Evolutionary conservation across 2,329 filamentous ascomycete genomes (phyloP).

Genomic region (Lojkania enalia): DNA sequence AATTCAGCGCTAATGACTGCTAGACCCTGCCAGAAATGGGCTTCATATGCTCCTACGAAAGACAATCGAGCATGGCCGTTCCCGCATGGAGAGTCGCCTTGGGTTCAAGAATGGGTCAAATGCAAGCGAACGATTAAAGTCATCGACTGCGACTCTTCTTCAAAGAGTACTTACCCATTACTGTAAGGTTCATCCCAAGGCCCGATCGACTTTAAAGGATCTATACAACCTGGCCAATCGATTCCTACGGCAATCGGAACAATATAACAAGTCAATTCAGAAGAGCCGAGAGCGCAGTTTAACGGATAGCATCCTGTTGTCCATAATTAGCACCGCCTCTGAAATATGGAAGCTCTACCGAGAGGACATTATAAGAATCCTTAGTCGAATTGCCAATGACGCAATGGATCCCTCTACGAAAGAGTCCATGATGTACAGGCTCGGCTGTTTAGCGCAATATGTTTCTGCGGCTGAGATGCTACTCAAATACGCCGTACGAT

Average conservation of each 20-base stretch:
- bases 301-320: neutral
- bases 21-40: too few relatives aligned
- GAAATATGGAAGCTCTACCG: slow-evolving; percentile 6
- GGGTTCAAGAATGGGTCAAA: neutral
- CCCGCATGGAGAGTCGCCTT: slow-evolving; percentile 5
- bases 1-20: too few relatives aligned
- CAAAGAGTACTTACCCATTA: slow-evolving; percentile 1
- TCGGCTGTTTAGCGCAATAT: slow-evolving; percentile 12
- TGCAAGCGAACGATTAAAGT: neutral
- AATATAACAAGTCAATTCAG: neutral
- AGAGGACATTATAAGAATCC: neutral
- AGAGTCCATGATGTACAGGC: neutral
- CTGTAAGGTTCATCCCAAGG: neutral
- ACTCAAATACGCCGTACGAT: slow-evolving; percentile 5
- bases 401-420: slow-evolving; percentile 7
- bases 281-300: neutral
- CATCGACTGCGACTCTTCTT: slow-evolving; percentile 6
- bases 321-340: slow-evolving; percentile 4
- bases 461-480: slow-evolving; percentile 4
- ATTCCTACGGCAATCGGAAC: neutral
- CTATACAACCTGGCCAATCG: neutral
- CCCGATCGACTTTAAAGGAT: neutral
- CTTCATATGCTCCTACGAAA: too few relatives aligned
- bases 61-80: slow-evolving; percentile 6
- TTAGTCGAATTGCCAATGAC: slow-evolving; percentile 1